A percentile compares a stretch with the other conserved stretches of the same genome.
These are phyloP conservation scores for Striga hermonthica DNA, from an alignment of 305 asterid species.

Conservation along the genomic window DNA sequence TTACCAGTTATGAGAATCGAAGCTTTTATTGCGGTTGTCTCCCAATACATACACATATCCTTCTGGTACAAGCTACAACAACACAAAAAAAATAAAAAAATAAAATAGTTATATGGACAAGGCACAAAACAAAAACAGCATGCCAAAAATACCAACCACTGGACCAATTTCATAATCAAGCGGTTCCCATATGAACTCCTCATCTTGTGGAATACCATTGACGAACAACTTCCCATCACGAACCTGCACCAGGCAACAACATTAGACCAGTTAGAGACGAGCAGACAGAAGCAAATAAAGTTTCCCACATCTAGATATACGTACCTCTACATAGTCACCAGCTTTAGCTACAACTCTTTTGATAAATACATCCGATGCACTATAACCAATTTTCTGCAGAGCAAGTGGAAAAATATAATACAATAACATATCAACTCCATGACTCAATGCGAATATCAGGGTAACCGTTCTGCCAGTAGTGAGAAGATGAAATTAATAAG, in stretches of 20 bases:
- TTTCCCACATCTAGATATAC: conserved; percentile 25
- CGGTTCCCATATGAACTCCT: conserved; percentile 83
- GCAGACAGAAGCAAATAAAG: conserved; percentile 18
- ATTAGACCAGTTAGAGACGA: conserved; percentile 25
- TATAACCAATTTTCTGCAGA: conserved; percentile 65
- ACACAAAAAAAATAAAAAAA: conserved; percentile 8
- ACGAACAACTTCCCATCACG: conserved; percentile 69
- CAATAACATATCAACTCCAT: conserved; percentile 11
- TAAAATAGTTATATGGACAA: conserved; percentile 13
- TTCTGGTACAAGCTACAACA: conserved; percentile 75
- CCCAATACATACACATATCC: conserved; percentile 92
- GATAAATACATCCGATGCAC: conserved; percentile 65
- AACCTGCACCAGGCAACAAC: conserved; percentile 44
- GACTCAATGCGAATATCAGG: not conserved
- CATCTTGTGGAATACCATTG: conserved; percentile 73
- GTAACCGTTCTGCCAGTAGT: not conserved
- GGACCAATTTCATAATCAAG: conserved; percentile 77
- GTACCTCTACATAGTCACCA: conserved; percentile 83
- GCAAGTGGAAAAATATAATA: conserved; percentile 23
- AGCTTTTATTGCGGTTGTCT: conserved; percentile 92
- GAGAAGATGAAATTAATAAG: conserved; percentile 21
- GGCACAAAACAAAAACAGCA: conserved; percentile 16
- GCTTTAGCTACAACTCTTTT: conserved; percentile 86
- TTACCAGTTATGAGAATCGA: conserved; percentile 89
- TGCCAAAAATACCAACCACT: conserved; percentile 44